These are phyloP conservation scores for Candida dajiaensis DNA, from an alignment of 805 yeast species.

Conservation along the genomic window DNA sequence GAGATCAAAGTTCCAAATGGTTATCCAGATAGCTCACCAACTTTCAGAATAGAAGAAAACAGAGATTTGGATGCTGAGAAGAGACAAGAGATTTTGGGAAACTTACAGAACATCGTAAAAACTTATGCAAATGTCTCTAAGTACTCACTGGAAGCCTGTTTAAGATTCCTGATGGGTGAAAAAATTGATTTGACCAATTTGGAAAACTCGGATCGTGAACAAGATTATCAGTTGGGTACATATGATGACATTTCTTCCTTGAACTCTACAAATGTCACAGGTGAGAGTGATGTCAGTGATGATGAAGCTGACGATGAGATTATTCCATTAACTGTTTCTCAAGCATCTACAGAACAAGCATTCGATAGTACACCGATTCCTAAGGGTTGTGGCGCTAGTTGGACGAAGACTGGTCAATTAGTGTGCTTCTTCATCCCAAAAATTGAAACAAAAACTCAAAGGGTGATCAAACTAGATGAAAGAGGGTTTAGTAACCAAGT, in stretches of 20 bases:
- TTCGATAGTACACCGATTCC: conserved; percentile 87
- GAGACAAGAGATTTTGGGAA: conserved; percentile 43
- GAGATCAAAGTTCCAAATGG: conserved; percentile 62
- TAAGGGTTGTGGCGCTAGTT: conserved; percentile 86
- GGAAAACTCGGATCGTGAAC: conserved; percentile 32
- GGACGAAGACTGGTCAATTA: conserved; percentile 75
- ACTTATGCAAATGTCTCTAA: conserved; percentile 50
- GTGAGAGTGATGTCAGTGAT: conserved; percentile 25
- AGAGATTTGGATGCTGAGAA: conserved; percentile 52
- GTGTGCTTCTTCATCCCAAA: conserved; percentile 77
- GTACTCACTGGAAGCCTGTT: conserved; percentile 75
- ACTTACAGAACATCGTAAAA: conserved; percentile 48
- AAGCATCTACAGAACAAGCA: conserved; percentile 22
- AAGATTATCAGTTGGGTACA: conserved; percentile 29
- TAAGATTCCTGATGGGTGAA: conserved; percentile 79
- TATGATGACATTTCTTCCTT: conserved; percentile 26
- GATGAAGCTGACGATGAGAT: conserved; percentile 28
- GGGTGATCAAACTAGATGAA: conserved; percentile 45
- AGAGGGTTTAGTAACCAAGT: conserved; percentile 41
- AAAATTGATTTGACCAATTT: conserved; percentile 41
- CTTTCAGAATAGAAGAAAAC: conserved; percentile 71
- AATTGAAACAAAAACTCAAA: conserved; percentile 34
- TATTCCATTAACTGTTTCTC: conserved; percentile 13
- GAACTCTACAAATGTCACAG: conserved; percentile 21
- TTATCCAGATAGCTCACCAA: conserved; percentile 64